Percentiles rank a stretch among this genome's conserved stretches.
phyloP scores from a whole-genome alignment of 202 grass and related monocot species.

The Eragrostis tef region DNA sequence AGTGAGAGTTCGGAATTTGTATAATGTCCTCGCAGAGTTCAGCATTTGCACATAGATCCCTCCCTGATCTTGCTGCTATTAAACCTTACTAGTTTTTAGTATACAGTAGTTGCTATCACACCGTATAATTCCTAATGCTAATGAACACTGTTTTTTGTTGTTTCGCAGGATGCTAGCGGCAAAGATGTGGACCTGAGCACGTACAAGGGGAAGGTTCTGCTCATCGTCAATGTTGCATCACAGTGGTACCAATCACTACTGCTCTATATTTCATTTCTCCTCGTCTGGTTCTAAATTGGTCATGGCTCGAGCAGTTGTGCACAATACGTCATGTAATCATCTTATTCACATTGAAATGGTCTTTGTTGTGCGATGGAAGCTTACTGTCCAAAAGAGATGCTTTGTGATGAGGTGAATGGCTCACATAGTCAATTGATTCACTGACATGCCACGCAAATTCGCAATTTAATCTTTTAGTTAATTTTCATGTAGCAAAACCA shows the following conservation, averaged over 20 bases:
- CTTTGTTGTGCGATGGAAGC: no score
- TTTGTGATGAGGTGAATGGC: not conserved
- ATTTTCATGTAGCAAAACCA: not conserved
- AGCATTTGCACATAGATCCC: slow-evolving; percentile 24
- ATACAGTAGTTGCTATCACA: not conserved
- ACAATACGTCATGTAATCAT: no score
- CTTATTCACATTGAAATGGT: no score
- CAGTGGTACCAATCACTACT: slow-evolving; percentile 55
- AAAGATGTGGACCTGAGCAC: slow-evolving; percentile 87
- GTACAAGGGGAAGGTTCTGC: slow-evolving; percentile 86
- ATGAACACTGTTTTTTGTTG: not conserved
- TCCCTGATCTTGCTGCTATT: not conserved
- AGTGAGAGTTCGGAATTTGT: not conserved
- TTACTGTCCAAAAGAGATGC: no score
- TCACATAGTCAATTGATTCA: not conserved
- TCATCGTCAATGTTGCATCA: slow-evolving; percentile 96
- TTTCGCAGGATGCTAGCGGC: slow-evolving; percentile 72
- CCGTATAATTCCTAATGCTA: not conserved
- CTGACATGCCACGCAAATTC: not conserved
- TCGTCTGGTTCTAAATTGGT: no score
- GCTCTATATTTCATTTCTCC: no score
- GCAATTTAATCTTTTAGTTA: slow-evolving; percentile 17
- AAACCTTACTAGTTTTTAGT: not conserved
- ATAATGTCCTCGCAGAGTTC: not conserved
- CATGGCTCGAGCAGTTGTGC: no score